phyloP scores from a whole-genome alignment of 2,329 filamentous ascomycete species.

The Falciphora oryzae region DNA sequence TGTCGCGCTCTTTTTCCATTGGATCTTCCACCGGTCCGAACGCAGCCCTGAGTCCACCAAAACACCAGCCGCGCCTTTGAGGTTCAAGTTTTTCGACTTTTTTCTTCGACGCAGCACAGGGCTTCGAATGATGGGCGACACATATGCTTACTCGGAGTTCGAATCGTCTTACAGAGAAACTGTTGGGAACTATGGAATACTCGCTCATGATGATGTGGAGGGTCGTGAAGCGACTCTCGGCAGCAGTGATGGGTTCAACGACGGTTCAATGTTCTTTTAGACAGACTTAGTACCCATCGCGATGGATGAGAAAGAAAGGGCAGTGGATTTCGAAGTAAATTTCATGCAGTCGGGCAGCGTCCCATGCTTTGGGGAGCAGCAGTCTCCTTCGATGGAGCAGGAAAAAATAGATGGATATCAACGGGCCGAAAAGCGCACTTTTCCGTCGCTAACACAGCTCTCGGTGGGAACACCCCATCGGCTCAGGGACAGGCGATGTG shows the following conservation, averaged over 20 bases:
- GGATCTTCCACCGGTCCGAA: neutral
- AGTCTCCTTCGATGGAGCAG: neutral
- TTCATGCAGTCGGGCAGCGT: neutral
- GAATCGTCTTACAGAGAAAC: neutral
- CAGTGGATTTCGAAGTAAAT: neutral
- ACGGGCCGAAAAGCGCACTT: neutral
- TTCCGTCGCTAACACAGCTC: no score
- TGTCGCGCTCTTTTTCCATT: neutral
- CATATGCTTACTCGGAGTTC: neutral
- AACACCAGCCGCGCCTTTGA: neutral
- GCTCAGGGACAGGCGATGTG: neutral
- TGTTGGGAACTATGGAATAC: neutral
- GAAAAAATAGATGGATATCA: neutral
- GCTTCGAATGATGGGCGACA: neutral
- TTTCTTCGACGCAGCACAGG: neutral
- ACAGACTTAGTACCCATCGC: neutral
- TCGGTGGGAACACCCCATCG: neutral
- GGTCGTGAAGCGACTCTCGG: neutral
- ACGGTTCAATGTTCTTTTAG: neutral
- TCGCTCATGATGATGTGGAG: neutral
- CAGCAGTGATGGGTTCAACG: neutral
- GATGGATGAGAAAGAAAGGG: neutral
- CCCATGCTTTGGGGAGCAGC: neutral
- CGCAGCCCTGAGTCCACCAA: neutral
- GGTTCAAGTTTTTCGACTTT: neutral